Base-by-base conservation (phyloP, 1,284 basidiomycete species). In the Trametes pubescens region DNA sequence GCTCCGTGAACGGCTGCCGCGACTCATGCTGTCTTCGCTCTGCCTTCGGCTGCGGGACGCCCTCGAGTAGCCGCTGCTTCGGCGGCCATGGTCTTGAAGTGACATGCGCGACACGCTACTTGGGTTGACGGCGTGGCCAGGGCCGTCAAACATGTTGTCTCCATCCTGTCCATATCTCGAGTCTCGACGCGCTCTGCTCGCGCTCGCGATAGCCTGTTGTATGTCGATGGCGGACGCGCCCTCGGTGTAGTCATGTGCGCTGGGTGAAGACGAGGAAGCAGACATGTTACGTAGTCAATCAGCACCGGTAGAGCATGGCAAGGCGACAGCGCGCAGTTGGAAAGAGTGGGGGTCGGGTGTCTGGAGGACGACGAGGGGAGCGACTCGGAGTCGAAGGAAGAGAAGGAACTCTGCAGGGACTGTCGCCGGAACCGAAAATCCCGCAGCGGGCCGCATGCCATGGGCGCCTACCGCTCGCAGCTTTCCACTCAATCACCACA, bases 51-150 rank as follows among this genome's bases (percentile, higher is more conserved):
- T 79, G 29, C 68, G 65, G 4, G 75, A 75, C 14, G 58, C 79
- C 43, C 67, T 77, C 34, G 81, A 78, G 81, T 83, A 81, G 34
- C 82, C 84, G 71, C 89, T 91, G 69, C 84, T 83, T 65, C 88
- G 75, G 13, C 71, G 75, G 6, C 81, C 78, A 13, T 81, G 75
- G 57, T 86, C 86, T 40, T 85, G 77, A 59, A 88, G 80, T 21
- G 88, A 86, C 92, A 94, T 93, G 61, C 89, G 82, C 9, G 92
- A 92, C 10, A 88, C 84, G 70, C 91, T 91, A 73, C 88, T 91
- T 0, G 92, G 92, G 65, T 91, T 87, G 32, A 84, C 86, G 37
- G 79, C 79, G 72, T 91, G 87, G 1, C 87, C 86, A 2, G 92
- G 92, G 0, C 92, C 92, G 70, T 90, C 88, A 72, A 93, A 94